A percentile compares a stretch with the other conserved stretches of the same genome.
Evolutionary conservation across 345 rosid species (phyloP).

Genomic region (Hibiscus tridactylites): DNA sequence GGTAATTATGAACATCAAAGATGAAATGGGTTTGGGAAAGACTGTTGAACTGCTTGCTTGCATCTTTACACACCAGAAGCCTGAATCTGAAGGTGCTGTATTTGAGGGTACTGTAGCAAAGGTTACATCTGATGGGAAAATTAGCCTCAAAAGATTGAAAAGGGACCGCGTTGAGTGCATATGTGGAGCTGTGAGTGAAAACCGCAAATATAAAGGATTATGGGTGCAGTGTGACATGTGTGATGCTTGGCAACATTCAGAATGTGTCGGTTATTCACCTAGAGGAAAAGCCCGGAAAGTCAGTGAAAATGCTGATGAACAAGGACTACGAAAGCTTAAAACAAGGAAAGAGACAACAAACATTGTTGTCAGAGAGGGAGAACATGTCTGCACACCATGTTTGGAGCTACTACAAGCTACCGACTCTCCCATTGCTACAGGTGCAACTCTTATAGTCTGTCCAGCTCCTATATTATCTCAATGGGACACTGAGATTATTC

Average conservation of each 20-base stretch:
- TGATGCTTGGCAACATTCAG: slow-evolving; percentile 99
- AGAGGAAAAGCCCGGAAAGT: slow-evolving; percentile 42
- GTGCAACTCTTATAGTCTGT: slow-evolving; percentile 93
- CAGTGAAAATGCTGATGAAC: slow-evolving; percentile 5
- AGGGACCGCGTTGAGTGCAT: slow-evolving; percentile 88
- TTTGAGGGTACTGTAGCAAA: slow-evolving; percentile 14
- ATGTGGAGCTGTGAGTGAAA: slow-evolving; percentile 94
- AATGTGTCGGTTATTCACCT: slow-evolving; percentile 90
- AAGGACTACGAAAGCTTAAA: slow-evolving; percentile 23
- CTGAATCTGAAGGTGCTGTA: slow-evolving; percentile 32
- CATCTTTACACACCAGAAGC: slow-evolving; percentile 62
- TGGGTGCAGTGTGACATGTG: slow-evolving; percentile 97
- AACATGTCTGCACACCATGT: slow-evolving; percentile 68
- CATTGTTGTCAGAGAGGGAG: slow-evolving; percentile 65
- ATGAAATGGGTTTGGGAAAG: slow-evolving; percentile 99
- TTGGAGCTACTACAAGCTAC: slow-evolving; percentile 67
- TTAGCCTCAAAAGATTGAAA: slow-evolving; percentile 52
- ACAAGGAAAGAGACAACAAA: slow-evolving; percentile 41
- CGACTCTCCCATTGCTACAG: slow-evolving; percentile 65
- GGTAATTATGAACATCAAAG: slow-evolving; percentile 37
- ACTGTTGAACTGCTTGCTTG: slow-evolving; percentile 95
- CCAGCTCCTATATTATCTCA: slow-evolving; percentile 92
- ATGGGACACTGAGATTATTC: slow-evolving; percentile 86
- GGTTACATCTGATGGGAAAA: slow-evolving; percentile 29
- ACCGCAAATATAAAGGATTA: slow-evolving; percentile 61